Evolutionary conservation across 2,329 filamentous ascomycete species (phyloP), one percentile per base, ranked within the genome.

Genomic region (Epicoccum nigrum): DNA sequence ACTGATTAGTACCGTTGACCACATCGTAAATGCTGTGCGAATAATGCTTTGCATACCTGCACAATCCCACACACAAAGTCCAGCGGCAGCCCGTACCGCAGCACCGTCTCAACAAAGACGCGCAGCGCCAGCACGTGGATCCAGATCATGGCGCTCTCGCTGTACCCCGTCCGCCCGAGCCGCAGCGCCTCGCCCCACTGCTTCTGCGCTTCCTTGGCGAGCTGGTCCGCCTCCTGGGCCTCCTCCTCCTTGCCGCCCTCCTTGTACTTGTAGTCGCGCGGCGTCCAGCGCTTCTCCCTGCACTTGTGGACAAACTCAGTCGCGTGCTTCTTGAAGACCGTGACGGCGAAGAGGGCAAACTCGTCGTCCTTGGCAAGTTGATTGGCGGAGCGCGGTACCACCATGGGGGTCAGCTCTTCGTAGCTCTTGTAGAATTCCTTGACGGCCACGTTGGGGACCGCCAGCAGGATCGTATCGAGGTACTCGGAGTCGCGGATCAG

Each of bases 91-190:
- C 94, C 94, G 69, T 99, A 99, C 60, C 94, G 86, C 69, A 99
- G 79, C n/a, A 99, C 94, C 4, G 92, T 96, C 81, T 99, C 94
- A 16, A 99, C 94, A 74, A 97, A 99, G 16, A 97, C 92, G 45
- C 94, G 82, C 65, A 99, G 77, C 6, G 92, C 89, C 67, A 97
- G 80, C 21, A 96, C 89, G 70, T 99, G 94, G 41, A 96, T 83
- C 91, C 92, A 96, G 45, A 93, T 88, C 90, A 96, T 96, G 60
- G 96, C 91, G 56, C 88, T 88, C 77, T 99, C 94, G 69, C 91
- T 93, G 85, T 94, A 99, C 13, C 91, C 92, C n/a, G 91, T 96
- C 56, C 92, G 82, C 12, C 88, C 90, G 64, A 97, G 81, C 59
- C 92, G 84, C 68, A 99, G 75, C 3, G 92, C 92, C 77, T 99